Evolutionary conservation across 1,284 basidiomycete species (phyloP).

Genomic region (Psilocybe mexicana): DNA sequence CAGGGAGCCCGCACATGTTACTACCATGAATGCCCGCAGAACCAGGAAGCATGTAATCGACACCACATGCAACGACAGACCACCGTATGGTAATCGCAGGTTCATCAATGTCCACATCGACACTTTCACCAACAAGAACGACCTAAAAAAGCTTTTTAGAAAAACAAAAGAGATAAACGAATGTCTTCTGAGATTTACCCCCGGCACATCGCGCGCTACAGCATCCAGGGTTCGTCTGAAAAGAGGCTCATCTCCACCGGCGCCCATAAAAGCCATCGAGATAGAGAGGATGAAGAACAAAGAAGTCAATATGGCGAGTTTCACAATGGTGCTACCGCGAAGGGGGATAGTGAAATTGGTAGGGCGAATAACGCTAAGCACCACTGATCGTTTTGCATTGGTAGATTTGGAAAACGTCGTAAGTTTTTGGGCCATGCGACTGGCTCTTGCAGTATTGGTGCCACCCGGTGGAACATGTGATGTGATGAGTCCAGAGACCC

Average conservation of each 20-base stretch:
- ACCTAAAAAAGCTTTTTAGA: slow-evolving; percentile 34
- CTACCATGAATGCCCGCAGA: slow-evolving; percentile 53
- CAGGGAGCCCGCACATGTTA: slow-evolving; percentile 47
- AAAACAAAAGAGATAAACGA: not conserved
- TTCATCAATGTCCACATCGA: slow-evolving; percentile 60
- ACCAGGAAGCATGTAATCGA: slow-evolving; percentile 43
- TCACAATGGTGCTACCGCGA: slow-evolving; percentile 40
- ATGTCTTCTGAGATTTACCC: slow-evolving; percentile 35
- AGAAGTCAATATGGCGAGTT: slow-evolving; percentile 43
- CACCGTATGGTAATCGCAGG: slow-evolving; percentile 56
- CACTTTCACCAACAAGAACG: slow-evolving; percentile 54
- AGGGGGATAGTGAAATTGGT: slow-evolving; percentile 34
- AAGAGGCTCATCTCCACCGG: slow-evolving; percentile 39
- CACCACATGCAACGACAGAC: slow-evolving; percentile 57
- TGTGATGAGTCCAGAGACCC: slow-evolving; percentile 17
- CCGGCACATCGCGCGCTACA: slow-evolving; percentile 42
- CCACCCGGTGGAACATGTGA: slow-evolving; percentile 22
- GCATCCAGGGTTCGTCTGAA: slow-evolving; percentile 46
- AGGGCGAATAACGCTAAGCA: slow-evolving; percentile 2
- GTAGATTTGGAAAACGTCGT: slow-evolving; percentile 1
- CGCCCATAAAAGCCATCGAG: slow-evolving; percentile 51
- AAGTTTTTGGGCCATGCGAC: not conserved
- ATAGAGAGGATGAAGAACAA: slow-evolving; percentile 48
- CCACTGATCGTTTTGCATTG: slow-evolving; percentile 9
- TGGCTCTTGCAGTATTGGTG: slow-evolving; percentile 18